phyloP scores from a whole-genome alignment of 129 eudicot genomes.

The Escallonia herrerae region DNA sequence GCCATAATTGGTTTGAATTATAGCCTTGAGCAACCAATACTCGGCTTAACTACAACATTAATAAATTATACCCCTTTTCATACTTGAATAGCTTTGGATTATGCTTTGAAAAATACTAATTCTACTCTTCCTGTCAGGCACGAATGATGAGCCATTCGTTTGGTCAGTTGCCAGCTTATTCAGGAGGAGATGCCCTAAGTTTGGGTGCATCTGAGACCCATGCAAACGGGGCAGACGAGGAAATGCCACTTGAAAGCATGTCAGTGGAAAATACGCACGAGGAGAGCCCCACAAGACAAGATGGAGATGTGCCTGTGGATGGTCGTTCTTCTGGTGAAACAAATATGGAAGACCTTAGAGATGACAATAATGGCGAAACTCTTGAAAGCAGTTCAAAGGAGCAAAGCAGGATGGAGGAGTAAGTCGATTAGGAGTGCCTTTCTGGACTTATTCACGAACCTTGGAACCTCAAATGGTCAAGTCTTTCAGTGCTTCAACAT shows the following conservation, averaged over 20 bases:
- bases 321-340: constrained; percentile 7
- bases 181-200: constrained; percentile 20
- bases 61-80: background rate
- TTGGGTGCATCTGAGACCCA: constrained; percentile 11
- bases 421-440: constrained; percentile 3
- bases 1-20: background rate
- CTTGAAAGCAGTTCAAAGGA: constrained; percentile 16
- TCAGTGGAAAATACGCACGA: constrained; percentile 4
- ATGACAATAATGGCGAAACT: constrained; percentile 15
- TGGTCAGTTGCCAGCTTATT: constrained; percentile 30
- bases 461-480: background rate
- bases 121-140: constrained; percentile 31
- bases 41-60: too few relatives aligned
- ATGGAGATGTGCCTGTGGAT: constrained; percentile 5
- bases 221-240: constrained; percentile 27
- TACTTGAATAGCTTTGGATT: background rate
- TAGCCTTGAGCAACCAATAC: background rate
- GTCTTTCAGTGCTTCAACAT: too few relatives aligned
- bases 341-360: constrained; percentile 14
- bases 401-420: constrained; percentile 31
- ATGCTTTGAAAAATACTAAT: background rate
- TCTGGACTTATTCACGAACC: background rate
- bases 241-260: constrained; percentile 20
- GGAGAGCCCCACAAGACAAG: constrained; percentile 9
- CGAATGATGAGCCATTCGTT: constrained; percentile 37